Evolutionary conservation across 2,329 filamentous ascomycete species (phyloP), one percentile per base, ranked within the genome.

Genomic region (Periconia digitata): DNA sequence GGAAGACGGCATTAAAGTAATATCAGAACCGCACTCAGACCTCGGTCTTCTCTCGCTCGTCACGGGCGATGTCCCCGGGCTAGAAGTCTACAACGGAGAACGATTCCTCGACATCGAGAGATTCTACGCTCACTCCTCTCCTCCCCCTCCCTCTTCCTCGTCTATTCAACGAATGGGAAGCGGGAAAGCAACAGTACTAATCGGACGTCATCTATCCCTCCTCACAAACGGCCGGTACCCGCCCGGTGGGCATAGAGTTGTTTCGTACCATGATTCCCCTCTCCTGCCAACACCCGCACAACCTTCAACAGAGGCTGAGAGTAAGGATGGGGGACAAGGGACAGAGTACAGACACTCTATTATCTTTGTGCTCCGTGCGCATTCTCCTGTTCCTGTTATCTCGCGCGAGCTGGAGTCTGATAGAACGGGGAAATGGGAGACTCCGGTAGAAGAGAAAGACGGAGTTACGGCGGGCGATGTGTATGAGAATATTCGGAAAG

Each of bases 21-120:
- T 72, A 8, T 68, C 69, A 3, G 69, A 72, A 43, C 57, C 69
- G 7, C 70, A 72, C 48, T 57, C 60, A 1, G 70, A 72, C 56
- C 47, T 72, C 4, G 70, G 70, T 0, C 40, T 72, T 2, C 41
- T 72, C 16, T 64, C 59, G 22, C 54, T 66, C 1, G 70, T 72
- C 0, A 56, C 71, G 1, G 68, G 69, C 2, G 54, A 70, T 44
- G 61, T 67, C 1, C 66, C 70, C n/a, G 70, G 70, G 1, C 41
- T 72, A 1, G 69, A 71, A 40, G 67, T 70, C 2, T 71, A 66
- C 63, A 56, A 66, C 36, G 63, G 62, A 1, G 22, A 41, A 4
- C 34, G 36, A 0, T 71, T 58, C 53, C 58, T 65, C 16, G 54
- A 54, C 2, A 55, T 71, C 1, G 69, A 72, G 47, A 55, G 56